Conservation (phyloP, 768 basidiomycete species). For the Leccinellum albellum region DNA sequence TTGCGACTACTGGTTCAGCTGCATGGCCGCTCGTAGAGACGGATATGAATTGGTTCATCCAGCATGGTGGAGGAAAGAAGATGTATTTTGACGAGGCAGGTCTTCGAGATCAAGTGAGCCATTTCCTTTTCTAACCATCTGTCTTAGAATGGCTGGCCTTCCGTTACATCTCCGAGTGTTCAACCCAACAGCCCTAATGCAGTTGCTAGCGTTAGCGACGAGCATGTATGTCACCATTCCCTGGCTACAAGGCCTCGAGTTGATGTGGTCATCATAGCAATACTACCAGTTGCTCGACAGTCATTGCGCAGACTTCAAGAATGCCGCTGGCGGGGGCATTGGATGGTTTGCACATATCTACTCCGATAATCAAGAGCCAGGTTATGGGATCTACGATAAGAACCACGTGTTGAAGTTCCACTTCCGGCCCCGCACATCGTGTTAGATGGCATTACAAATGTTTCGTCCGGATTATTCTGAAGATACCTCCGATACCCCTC, state of each 20-base stretch:
- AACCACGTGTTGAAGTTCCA: conserved; percentile 54
- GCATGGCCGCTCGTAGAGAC: conserved; percentile 60
- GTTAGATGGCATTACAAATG: conserved; percentile 36
- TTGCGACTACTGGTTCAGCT: conserved; percentile 39
- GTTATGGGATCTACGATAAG: conserved; percentile 63
- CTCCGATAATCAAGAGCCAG: conserved; percentile 59
- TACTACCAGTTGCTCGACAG: conserved; percentile 63
- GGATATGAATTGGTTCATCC: conserved; percentile 66
- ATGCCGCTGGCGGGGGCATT: conserved; percentile 54
- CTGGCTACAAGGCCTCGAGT: neutral
- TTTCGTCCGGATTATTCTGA: neutral
- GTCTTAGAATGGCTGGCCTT: conserved; percentile 76
- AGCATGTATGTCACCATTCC: conserved; percentile 41
- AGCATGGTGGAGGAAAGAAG: conserved; percentile 65
- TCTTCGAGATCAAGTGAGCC: neutral
- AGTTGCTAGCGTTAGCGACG: conserved; percentile 58
- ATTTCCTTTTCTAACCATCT: neutral
- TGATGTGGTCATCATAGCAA: conserved; percentile 23
- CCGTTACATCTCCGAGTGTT: conserved; percentile 54
- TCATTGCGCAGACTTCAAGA: conserved; percentile 62
- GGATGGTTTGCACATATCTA: conserved; percentile 86
- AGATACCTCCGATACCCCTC: neutral
- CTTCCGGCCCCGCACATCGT: conserved; percentile 60
- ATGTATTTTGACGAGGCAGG: conserved; percentile 68
- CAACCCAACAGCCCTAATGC: conserved; percentile 63